Evolutionary conservation across 1,284 basidiomycete species (phyloP), one percentile per base, ranked within the genome.

Genomic region (Pseudozyma thailandica): DNA sequence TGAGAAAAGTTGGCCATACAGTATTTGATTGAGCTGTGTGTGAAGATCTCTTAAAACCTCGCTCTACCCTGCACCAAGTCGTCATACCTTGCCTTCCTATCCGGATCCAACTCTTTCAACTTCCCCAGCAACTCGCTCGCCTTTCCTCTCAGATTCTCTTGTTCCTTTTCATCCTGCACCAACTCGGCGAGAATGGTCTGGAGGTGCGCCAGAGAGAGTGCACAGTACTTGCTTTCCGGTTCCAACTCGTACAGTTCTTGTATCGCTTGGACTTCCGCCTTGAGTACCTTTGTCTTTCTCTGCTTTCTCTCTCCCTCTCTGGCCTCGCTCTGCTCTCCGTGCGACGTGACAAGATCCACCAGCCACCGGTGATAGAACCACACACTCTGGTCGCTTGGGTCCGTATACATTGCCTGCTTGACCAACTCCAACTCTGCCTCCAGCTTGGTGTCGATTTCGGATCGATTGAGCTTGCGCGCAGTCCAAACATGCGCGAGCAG

Each of bases 321-420:
- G 38, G 27, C 20, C 8, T 31, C 30, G 30, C 15, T 7, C 8
- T 31, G 30, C 8, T 7, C 30, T n/a, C n/a, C n/a, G n/a, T n/a
- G n/a, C 8, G 33, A 7, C 6, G 33, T 35, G 13, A 54, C 23
- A 9, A 26, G 27, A 6, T 92, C 92, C 47, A 98, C 87, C 0
- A 99, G 87, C 94, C 95, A 98, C 16, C 93, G 88, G 80, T 98
- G 96, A 83, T 98, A 98, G 54, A 98, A 89, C 96, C 96, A 99
- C 0, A 93, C 93, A 63, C 92, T 94, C 83, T 97, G 94, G 83
- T 98, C 96, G 46, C 89, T 88, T 1, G 96, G 96, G 81, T 98
- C 95, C 0, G 94, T 97, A 85, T 93, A 99, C 85, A 98, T 88
- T 0, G 95, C 96, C 79, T 96, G 93, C 71, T 90, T 88, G 20